Base-by-base conservation (phyloP, 805 yeast genomes). In the Diddensiella caesifluorescens region DNA sequence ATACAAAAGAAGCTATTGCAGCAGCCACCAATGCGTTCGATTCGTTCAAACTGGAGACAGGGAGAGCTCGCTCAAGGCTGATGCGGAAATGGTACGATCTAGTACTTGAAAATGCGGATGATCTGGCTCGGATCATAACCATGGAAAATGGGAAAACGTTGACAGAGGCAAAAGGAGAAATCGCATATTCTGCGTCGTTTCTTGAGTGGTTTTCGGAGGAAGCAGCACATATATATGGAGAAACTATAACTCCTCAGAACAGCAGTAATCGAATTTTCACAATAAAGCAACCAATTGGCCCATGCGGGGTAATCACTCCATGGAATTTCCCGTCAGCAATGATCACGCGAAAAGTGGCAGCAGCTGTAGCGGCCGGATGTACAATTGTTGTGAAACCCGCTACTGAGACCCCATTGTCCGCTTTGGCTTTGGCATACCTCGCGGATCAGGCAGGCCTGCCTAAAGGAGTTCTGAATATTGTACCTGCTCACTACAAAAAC, bases 251-350 rank as follows among this genome's bases (percentile, higher is more conserved):
- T 16, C 71, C 85, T 2, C 63, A 71, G 35, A 67, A 64, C 47
- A 59, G 70, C 1, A 48, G 64, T 19, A 58, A 62, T 38, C 68
- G 79, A 46, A 74, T 80, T 43, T 47, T 79, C 41, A 67, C 85
- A 3, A 48, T 76, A 44, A 73, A 77, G 50, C 86, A 81, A 57
- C 89, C 94, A n/a, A 66, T 83, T 34, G 94, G 94, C 4, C 86
- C 80, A 1, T 80, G 83, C 51, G 89, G 87, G 5, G 73, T 83
- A 38, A 56, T 83, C 50, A 80, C 89, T 3, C 90, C 92, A 3
- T 83, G 90, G 90, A 83, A 84, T 61, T 83, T 83, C 61, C 92
- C 92, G 4, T 62, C 76, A 21, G 85, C 88, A 15, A 80, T 81
- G 86, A 78, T 80, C 45, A 73, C 86, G 3, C 67, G 88, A 50